Evolutionary conservation across 495 filamentous ascomycete species (phyloP).

Genomic region (Pseudotulostoma volvatum): DNA sequence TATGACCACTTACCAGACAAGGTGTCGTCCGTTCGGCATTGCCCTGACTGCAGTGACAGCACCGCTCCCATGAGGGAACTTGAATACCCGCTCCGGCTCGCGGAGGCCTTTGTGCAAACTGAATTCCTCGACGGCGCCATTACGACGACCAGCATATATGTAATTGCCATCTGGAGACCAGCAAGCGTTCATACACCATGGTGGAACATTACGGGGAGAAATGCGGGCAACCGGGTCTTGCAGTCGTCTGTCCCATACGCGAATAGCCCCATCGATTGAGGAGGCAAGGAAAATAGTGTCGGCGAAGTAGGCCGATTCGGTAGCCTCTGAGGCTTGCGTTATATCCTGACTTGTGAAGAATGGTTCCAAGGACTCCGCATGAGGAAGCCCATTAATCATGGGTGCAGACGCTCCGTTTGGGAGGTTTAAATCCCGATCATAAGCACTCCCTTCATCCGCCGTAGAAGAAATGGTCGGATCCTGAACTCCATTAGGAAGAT

Average conservation of each 20-base stretch:
- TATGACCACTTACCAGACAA: conserved; percentile 80
- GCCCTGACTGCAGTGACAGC: conserved; percentile 70
- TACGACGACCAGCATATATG: conserved; percentile 84
- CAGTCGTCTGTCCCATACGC: conserved; percentile 79
- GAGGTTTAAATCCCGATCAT: conserved; percentile 7
- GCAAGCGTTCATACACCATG: conserved; percentile 97
- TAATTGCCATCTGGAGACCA: conserved; percentile 94
- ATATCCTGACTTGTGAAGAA: conserved; percentile 6
- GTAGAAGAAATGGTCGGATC: conserved; percentile 4
- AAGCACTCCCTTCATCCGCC: conserved; percentile 3
- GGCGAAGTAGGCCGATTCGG: conserved; percentile 24
- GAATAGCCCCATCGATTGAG: conserved; percentile 73
- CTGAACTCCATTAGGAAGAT: conserved; percentile 10
- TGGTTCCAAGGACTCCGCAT: conserved; percentile 32
- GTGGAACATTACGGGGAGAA: conserved; percentile 55
- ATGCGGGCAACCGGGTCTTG: conserved; percentile 65
- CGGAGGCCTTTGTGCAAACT: conserved; percentile 68
- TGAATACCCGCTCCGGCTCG: conserved; percentile 64
- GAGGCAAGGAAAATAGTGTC: conserved; percentile 74
- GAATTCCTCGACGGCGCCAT: conserved; percentile 91
- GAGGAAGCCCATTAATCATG: conserved; percentile 33
- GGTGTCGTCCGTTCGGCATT: conserved; percentile 87
- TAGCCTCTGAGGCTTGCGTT: conserved; percentile 14
- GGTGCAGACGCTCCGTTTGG: conserved; percentile 11
- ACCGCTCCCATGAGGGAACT: conserved; percentile 78